Conservation (phyloP, 2,329 filamentous ascomycete genomes). For the Erysiphe neolycopersici region DNA sequence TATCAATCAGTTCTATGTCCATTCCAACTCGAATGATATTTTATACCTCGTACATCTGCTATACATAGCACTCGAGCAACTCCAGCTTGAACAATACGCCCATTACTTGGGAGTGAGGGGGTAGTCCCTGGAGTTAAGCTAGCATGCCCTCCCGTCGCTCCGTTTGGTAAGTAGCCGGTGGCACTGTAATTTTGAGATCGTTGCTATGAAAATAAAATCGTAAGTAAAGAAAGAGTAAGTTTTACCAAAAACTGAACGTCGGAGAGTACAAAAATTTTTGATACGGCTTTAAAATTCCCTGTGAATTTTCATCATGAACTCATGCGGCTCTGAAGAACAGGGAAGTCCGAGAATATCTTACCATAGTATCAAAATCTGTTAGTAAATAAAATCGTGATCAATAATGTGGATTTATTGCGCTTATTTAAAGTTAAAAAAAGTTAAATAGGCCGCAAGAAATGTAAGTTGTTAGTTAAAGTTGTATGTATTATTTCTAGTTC, state of each 20-base stretch:
- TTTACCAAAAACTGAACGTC: too few relatives aligned
- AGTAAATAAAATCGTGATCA: not conserved
- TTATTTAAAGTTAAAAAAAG: not conserved
- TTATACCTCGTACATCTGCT: constrained; percentile 42
- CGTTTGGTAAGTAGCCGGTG: constrained; percentile 31
- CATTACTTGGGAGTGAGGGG: constrained; percentile 40
- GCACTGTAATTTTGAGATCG: constrained; percentile 12
- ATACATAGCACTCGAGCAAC: constrained; percentile 42
- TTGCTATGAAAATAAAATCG: constrained; percentile 9
- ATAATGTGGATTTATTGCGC: not conserved
- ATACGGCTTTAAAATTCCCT: too few relatives aligned
- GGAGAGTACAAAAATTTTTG: too few relatives aligned
- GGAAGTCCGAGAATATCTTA: not conserved
- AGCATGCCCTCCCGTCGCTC: constrained; percentile 20
- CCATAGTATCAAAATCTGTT: not conserved
- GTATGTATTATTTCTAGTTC: too few relatives aligned
- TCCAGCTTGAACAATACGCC: constrained; percentile 36
- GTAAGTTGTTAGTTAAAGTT: too few relatives aligned
- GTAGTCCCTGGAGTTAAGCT: constrained; percentile 30
- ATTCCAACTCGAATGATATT: constrained; percentile 1
- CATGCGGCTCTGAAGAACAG: too few relatives aligned
- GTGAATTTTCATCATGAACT: too few relatives aligned
- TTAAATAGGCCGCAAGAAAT: too few relatives aligned
- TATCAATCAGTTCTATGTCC: constrained; percentile 6
- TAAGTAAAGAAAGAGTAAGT: constrained; percentile 5